These are phyloP conservation scores for Aspergillus puulaauensis DNA, from an alignment of 2,329 filamentous ascomycete species.

Conservation along the genomic window DNA sequence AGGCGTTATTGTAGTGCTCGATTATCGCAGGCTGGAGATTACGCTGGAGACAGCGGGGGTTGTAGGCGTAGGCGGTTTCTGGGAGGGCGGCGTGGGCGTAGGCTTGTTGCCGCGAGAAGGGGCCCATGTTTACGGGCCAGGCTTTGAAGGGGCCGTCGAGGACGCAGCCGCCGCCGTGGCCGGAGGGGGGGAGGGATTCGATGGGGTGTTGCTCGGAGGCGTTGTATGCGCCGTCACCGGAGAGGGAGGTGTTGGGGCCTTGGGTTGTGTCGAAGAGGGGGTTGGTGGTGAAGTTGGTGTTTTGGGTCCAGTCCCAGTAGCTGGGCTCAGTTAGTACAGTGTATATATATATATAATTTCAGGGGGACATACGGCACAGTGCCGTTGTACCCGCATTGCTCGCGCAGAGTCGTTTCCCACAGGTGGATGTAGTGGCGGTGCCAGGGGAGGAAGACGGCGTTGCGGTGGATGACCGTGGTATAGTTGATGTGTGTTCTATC, in stretches of 20 bases:
- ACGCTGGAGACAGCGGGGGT: constrained; percentile 15
- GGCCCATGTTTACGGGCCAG: constrained; percentile 11
- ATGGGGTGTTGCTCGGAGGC: not conserved
- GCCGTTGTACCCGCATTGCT: constrained; percentile 18
- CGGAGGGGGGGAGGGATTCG: not conserved
- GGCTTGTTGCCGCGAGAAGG: not conserved
- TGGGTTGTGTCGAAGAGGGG: constrained; percentile 13
- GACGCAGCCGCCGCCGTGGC: constrained; percentile 17
- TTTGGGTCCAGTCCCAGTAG: constrained; percentile 20
- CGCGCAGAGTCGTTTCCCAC: constrained; percentile 13
- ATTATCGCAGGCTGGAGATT: constrained; percentile 4
- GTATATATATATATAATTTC: too few species aligned
- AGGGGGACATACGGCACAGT: constrained; percentile 12
- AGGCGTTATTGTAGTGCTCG: not conserved
- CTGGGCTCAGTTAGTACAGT: not conserved
- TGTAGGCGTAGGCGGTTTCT: constrained; percentile 7
- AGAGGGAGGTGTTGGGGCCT: not conserved
- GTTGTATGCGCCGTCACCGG: constrained; percentile 2
- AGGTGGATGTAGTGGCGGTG: constrained; percentile 18
- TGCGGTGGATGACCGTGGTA: constrained; percentile 23
- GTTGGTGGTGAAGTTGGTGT: constrained; percentile 7
- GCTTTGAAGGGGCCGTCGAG: constrained; percentile 12
- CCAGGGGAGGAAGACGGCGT: constrained; percentile 17
- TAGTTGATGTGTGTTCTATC: constrained; percentile 28
- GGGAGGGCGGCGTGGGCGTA: constrained; percentile 1